Base-by-base conservation (phyloP, 768 basidiomycete genomes). In the Termitomyces bulborhizus region DNA sequence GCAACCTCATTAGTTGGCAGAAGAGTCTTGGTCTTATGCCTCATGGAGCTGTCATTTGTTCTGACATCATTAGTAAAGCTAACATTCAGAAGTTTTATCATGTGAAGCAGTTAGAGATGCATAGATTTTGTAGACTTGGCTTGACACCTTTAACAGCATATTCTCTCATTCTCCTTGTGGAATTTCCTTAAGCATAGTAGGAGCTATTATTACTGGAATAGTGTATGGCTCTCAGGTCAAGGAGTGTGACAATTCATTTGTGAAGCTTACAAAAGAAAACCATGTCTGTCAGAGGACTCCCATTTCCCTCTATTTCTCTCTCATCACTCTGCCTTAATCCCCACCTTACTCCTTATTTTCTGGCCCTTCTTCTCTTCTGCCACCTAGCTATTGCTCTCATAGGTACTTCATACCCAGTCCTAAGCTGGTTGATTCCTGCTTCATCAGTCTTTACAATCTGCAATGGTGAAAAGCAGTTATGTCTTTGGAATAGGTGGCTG, bases 1-100 rank as follows among this genome's bases (percentile, higher is more conserved):
- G 79, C 24, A 77, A 81, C 60, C 71, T 82, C 32, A 72, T 78
- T 29, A 80, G 80, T 34, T 82, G 80, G 80, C 80, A 78, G 57
- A 76, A 80, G 52, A 75, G 76, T 0, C 72, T 81, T 24, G 78
- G 76, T 24, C 71, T 82, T 41, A 64, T 81, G 16, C 76, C 74
- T 18, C 81, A 81, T 55, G 76, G 78, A 52, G 6, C 62, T 75
- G 81, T 51, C 75, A 75, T 56, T 68, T 78, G 37, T 79, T 80
- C 55, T 78, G 75, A 71, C 49, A 59, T 75, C 21, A 77, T 82
- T 55, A 78, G 67, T 55, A 66, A 62, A 13, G 63, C 72, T 24
- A 68, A 68, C 36, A 72, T 78, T 58, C 71, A 73, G 51, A 69
- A 72, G 51, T 81, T 77, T 58, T 63, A 69, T 36, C 72, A 73